Base-by-base conservation (phyloP, 2,329 filamentous ascomycete species). In the Microcyclospora pomicola region DNA sequence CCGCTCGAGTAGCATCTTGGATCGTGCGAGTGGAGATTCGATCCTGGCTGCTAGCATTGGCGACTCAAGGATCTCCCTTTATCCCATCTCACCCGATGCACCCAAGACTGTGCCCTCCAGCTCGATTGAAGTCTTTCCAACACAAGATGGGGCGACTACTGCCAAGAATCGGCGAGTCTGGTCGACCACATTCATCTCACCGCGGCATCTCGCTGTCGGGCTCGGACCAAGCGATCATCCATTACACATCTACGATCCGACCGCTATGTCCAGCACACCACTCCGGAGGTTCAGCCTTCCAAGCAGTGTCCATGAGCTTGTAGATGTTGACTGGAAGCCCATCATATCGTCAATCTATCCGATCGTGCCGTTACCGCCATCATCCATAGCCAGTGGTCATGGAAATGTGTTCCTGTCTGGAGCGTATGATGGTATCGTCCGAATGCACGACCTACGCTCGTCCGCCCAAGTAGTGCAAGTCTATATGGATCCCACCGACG, bases 361-460 rank as follows among this genome's bases (percentile, higher is more conserved):
- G 1, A 61, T 67, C n/a, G 46, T 60, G 0, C 56, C 66, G 0
- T 34, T 69, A 3, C 54, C 62, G 3, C 36, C 43, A 10, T 55
- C 49, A 24, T 51, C 53, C 5, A 41, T 40, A n/a, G 51, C 55
- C 14, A 56, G 54, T 9, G 12, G 54, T 51, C 13, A 61, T 3
- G 68, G 69, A 2, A 58, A 72, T 34, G 55, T 73, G 0, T 77
- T 79, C 41, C 58, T 80, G 2, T 70, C 71, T 27, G 73, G 74
- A 7, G 74, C 72, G 52, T 72, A 73, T 36, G 72, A 77, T 49
- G 71, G 73, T 9, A 60, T 67, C 30, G 61, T 68, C 30, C 65
- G 73, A 46, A 63, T 80, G 5, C 74, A 80, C 49, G 76, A 80
- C 47, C 55, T 77, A 39, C 71, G 75, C 28, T 70, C 69, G 1